phyloP scores from a whole-genome alignment of 345 rosid species.

The Durio zibethinus region DNA sequence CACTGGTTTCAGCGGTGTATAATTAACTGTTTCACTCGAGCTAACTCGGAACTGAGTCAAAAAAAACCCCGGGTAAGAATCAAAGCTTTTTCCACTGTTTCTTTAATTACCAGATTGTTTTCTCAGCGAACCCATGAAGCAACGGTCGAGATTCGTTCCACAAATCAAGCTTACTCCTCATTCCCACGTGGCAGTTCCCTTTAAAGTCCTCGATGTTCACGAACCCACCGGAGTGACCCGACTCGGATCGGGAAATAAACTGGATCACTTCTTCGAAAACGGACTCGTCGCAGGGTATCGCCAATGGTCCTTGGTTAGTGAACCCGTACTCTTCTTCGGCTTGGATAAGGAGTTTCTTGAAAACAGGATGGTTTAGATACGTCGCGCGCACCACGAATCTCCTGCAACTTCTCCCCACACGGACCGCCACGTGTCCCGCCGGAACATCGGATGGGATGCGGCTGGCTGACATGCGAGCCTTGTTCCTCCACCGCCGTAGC shows the following conservation, averaged over 20 bases:
- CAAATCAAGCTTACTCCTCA: slow-evolving; percentile 42
- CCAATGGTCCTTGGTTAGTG: slow-evolving; percentile 68
- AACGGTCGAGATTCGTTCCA: slow-evolving; percentile 80
- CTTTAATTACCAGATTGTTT: slow-evolving; percentile 42
- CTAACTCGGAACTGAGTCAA: slow-evolving; percentile 30
- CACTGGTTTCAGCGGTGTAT: neutral
- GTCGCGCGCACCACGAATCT: slow-evolving; percentile 85
- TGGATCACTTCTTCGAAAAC: slow-evolving; percentile 74
- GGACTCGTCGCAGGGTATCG: slow-evolving; percentile 86
- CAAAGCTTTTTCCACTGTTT: neutral
- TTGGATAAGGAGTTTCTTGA: slow-evolving; percentile 57
- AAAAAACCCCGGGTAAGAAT: slow-evolving; percentile 33
- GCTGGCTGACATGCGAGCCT: slow-evolving; percentile 61
- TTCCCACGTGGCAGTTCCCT: slow-evolving; percentile 52
- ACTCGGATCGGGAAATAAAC: slow-evolving; percentile 63
- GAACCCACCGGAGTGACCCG: slow-evolving; percentile 43
- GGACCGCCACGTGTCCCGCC: slow-evolving; percentile 83
- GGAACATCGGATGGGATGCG: slow-evolving; percentile 83
- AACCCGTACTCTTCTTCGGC: slow-evolving; percentile 95
- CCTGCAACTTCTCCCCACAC: slow-evolving; percentile 60
- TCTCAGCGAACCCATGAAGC: slow-evolving; percentile 53
- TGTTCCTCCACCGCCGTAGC: slow-evolving; percentile 84
- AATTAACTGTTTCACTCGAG: neutral
- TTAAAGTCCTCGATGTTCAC: slow-evolving; percentile 54
- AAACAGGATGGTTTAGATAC: slow-evolving; percentile 85